phyloP scores from a whole-genome alignment of 495 filamentous ascomycete genomes.

The Cercophora sp. region DNA sequence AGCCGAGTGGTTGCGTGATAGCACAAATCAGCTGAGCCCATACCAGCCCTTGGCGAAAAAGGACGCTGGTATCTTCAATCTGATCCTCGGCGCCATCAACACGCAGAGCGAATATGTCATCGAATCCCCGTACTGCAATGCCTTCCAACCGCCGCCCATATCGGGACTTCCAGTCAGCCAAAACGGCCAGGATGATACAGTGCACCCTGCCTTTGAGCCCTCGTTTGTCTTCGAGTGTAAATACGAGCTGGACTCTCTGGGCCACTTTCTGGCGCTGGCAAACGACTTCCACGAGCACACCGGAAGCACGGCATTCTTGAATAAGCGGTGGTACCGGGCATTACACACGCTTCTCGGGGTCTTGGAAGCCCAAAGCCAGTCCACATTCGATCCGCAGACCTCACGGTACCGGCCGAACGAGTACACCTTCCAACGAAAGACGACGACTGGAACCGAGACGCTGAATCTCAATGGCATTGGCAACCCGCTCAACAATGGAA shows the following conservation, averaged over 20 bases:
- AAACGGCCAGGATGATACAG: conserved; percentile 75
- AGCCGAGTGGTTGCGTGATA: conserved; percentile 96
- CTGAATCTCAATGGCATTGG: conserved; percentile 76
- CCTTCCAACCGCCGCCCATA: conserved; percentile 89
- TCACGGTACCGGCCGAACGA: conserved; percentile 62
- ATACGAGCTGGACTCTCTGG: conserved; percentile 95
- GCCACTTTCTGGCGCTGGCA: conserved; percentile 79
- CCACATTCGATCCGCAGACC: conserved; percentile 69
- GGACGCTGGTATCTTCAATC: conserved; percentile 66
- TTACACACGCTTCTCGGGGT: conserved; percentile 68
- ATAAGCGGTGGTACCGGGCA: conserved; percentile 72
- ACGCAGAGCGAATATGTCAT: conserved; percentile 95
- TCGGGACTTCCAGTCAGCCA: conserved; percentile 64
- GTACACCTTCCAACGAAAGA: conserved; percentile 82
- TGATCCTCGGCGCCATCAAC: conserved; percentile 93
- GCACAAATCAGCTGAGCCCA: conserved; percentile 88
- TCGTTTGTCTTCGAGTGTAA: conserved; percentile 94
- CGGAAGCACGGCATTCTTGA: conserved; percentile 71
- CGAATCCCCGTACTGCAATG: conserved; percentile 93
- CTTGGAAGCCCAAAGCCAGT: conserved; percentile 70
- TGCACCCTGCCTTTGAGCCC: conserved; percentile 83
- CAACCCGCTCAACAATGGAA: conserved; percentile 82
- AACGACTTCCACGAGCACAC: conserved; percentile 85
- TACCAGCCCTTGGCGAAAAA: conserved; percentile 82
- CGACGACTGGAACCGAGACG: conserved; percentile 83